Percentiles rank a stretch among this genome's conserved stretches.
phyloP scores from a whole-genome alignment of 805 yeast species.

The Teunomyces lycoperdinae region DNA sequence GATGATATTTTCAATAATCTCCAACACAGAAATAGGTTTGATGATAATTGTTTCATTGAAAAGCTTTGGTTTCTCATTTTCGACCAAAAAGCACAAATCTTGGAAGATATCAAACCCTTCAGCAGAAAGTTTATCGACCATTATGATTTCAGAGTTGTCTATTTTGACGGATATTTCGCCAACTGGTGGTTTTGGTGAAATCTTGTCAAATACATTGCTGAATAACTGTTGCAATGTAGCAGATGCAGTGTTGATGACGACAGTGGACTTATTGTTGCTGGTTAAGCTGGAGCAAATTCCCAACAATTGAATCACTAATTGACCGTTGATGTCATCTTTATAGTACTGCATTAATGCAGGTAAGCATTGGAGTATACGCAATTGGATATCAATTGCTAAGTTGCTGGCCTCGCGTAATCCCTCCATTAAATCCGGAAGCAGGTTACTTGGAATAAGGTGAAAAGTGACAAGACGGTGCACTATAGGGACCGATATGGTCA shows the following conservation, averaged over 20 bases:
- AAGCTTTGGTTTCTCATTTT: constrained; percentile 53
- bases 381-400: constrained; percentile 76
- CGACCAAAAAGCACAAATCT: constrained; percentile 70
- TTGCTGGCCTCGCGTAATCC: constrained; percentile 72
- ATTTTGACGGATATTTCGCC: constrained; percentile 35
- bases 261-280: constrained; percentile 62
- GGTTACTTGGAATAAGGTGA: constrained; percentile 52
- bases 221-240: constrained; percentile 90
- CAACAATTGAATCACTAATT: constrained; percentile 55
- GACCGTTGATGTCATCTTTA: constrained; percentile 51
- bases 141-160: constrained; percentile 43
- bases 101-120: constrained; percentile 70
- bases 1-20: constrained; percentile 76
- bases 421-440: constrained; percentile 56
- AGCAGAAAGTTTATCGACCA: constrained; percentile 51
- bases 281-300: constrained; percentile 72
- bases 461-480: constrained; percentile 58
- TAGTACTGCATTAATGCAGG: constrained; percentile 74
- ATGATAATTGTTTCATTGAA: constrained; percentile 48
- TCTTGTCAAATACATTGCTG: constrained; percentile 65
- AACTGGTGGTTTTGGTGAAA: background rate
- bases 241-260: constrained; percentile 85
- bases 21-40: constrained; percentile 68
- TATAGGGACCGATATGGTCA: constrained; percentile 68
- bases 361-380: constrained; percentile 78